Base-by-base conservation (phyloP, 2,329 filamentous ascomycete genomes). In the Sclerotinia spermophila region DNA sequence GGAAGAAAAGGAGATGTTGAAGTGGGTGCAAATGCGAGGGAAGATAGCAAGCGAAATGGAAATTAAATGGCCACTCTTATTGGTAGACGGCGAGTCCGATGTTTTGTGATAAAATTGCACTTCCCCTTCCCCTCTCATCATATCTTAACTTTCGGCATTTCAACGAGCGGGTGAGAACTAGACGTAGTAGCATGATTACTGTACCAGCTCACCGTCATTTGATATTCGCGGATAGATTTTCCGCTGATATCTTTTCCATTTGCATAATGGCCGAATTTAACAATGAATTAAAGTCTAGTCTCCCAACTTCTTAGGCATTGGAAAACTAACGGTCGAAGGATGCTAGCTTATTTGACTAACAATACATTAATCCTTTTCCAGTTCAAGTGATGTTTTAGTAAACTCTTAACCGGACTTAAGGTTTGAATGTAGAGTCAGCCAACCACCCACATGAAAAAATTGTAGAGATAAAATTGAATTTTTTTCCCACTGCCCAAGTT, bases 51-150 rank as follows among this genome's bases (percentile, higher is more conserved):
- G 55, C 55, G 56, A 58, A n/a, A n/a, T n/a, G n/a, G n/a, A n/a
- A n/a, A 62, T 35, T 24, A 24, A 62, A 38, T 11, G 5, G 5
- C 10, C 24, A 48, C 27, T 64, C n/a, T 44, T 13, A 53, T 64
- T 42, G 67, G 45, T 38, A 55, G 67, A 42, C 58, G 58, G 58
- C n/a, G 35, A 64, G 42, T 33, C 67, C 67, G 67, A 69, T n/a
- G 24, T 33, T 8, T 45, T 51, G 35, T 40, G 21, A 64, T 69
- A 27, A 59, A 44, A 44, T 58, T 67, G n/a, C 33, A 65, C 15
- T 33, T n/a, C 33, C 33, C 62, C 62, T 66, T 53, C 62, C 33
- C 33, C 62, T 45, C 55, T 53, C 62, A 66, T 42, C 24, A 45
- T 45, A 45, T 45, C 42, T 44, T n/a, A 45, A 53, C 62, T 53